phyloP scores from a whole-genome alignment of 495 filamentous ascomycete species.

The Hypomontagnella monticulosa region DNA sequence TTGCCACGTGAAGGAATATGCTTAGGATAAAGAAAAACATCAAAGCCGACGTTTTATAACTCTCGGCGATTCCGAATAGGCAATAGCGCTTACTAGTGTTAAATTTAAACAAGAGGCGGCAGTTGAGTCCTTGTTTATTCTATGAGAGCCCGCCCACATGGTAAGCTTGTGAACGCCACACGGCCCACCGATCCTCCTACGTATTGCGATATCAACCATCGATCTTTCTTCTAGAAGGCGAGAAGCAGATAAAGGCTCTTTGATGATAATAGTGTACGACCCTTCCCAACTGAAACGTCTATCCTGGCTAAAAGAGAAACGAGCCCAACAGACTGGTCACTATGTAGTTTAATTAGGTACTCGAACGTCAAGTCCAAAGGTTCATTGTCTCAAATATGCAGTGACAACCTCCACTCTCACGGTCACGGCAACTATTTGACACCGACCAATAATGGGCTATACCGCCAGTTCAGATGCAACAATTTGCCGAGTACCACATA shows the following conservation, averaged over 20 bases:
- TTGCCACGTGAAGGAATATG: neutral
- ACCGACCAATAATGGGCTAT: slow-evolving; percentile 1
- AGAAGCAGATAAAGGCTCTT: neutral
- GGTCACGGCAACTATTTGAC: slow-evolving; percentile 2
- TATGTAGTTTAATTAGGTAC: neutral
- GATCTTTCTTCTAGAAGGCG: neutral
- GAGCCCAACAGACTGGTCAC: neutral
- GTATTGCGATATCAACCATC: neutral
- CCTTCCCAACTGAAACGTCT: neutral
- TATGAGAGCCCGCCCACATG: neutral
- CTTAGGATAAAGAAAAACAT: slow-evolving; percentile 1
- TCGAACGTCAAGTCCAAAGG: neutral
- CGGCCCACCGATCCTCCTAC: no score
- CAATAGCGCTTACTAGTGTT: neutral
- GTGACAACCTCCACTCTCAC: neutral
- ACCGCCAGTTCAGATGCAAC: slow-evolving; percentile 10
- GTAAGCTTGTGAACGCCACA: neutral
- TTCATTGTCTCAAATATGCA: neutral
- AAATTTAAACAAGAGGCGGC: neutral
- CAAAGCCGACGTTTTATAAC: neutral
- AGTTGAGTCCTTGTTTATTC: slow-evolving; percentile 1
- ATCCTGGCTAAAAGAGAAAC: neutral
- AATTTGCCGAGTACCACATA: slow-evolving; percentile 3
- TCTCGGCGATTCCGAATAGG: neutral
- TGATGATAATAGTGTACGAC: neutral